phyloP scores from a whole-genome alignment of 176 grass and related monocot genomes.

The Phragmites australis region DNA sequence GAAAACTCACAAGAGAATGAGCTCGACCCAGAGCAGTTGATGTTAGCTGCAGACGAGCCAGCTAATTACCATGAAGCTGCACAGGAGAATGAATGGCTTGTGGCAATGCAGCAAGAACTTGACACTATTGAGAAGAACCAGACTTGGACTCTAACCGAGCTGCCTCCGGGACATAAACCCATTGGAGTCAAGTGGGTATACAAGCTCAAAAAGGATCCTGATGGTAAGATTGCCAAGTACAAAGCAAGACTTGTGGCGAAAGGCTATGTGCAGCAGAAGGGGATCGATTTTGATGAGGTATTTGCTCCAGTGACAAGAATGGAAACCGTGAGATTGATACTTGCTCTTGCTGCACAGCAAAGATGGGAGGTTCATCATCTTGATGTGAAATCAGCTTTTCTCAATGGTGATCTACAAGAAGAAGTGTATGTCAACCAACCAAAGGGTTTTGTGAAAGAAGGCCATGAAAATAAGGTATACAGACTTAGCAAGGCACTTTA shows the following conservation, averaged over 20 bases:
- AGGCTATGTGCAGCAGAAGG: too few species aligned
- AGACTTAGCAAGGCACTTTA: not conserved
- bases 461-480: not conserved
- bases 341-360: too few species aligned
- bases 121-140: not conserved
- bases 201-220: too few species aligned
- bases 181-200: not conserved
- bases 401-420: too few species aligned
- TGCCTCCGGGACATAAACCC: rapidly evolving
- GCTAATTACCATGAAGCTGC: not conserved
- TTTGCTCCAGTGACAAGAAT: too few species aligned
- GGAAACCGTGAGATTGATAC: not conserved
- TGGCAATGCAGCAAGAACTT: not conserved
- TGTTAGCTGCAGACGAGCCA: not conserved
- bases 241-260: too few species aligned
- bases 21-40: too few species aligned
- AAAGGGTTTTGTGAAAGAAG: not conserved
- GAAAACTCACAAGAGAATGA: too few species aligned
- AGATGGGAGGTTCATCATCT: too few species aligned
- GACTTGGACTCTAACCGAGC: not conserved
- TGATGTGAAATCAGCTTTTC: too few species aligned
- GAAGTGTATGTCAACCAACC: not conserved
- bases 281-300: too few species aligned
- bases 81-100: not conserved
- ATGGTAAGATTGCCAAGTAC: too few species aligned